A percentile compares a stretch with the other conserved stretches of the same genome.
Evolutionary conservation across 2,329 filamentous ascomycete genomes (phyloP).

Genomic region (Aspergillus pseudoterreus): DNA sequence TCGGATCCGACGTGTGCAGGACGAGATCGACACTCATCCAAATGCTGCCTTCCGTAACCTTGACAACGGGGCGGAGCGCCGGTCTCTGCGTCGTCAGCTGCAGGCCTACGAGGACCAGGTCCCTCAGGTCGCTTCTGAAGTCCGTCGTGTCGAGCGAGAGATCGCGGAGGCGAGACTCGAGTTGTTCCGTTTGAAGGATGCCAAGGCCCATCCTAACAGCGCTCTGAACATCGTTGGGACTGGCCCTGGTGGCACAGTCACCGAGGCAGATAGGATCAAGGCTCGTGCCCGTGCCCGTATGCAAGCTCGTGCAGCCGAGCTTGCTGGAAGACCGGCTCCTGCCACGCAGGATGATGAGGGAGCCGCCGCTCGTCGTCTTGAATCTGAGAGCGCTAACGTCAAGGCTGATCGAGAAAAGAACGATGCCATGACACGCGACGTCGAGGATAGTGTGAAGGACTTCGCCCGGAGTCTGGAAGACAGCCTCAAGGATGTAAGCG

Average conservation of each 20-base stretch:
- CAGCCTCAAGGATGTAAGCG: constrained; percentile 74
- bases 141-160: constrained; percentile 82
- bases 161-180: constrained; percentile 91
- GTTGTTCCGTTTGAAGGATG: constrained; percentile 88
- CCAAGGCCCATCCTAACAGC: constrained; percentile 82
- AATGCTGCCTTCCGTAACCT: constrained; percentile 66
- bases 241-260: constrained; percentile 83
- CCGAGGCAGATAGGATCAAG: constrained; percentile 90
- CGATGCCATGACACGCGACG: constrained; percentile 92
- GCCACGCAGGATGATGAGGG: constrained; percentile 66
- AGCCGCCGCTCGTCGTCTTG: constrained; percentile 77
- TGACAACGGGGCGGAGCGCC: constrained; percentile 83
- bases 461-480: constrained; percentile 83
- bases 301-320: constrained; percentile 91
- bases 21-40: constrained; percentile 90
- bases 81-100: constrained; percentile 81
- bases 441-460: constrained; percentile 91
- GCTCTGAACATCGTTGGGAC: constrained; percentile 82
- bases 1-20: constrained; percentile 84
- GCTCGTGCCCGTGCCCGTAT: constrained; percentile 96
- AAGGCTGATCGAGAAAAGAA: constrained; percentile 87
- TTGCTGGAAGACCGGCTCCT: constrained; percentile 77
- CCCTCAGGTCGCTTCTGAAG: constrained; percentile 86
- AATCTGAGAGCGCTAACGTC: constrained; percentile 79
- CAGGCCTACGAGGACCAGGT: constrained; percentile 85